Percentiles rank a stretch among this genome's conserved stretches.
These are phyloP conservation scores for Chlorella variabilis DNA, from an alignment of 163 green algal species.

Conservation along the genomic window DNA sequence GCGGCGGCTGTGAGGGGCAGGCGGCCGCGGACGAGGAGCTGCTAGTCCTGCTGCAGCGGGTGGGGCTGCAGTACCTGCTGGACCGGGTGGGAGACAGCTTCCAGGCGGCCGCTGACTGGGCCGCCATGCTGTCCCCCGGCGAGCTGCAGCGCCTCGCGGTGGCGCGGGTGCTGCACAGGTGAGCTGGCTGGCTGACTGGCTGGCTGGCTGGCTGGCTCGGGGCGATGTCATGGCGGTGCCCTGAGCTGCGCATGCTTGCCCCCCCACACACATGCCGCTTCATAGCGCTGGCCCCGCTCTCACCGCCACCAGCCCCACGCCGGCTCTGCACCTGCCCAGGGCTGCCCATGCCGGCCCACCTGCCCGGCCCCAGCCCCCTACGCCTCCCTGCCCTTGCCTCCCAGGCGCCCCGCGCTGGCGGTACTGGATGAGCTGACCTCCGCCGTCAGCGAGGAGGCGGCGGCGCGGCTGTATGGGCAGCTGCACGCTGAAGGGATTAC, in stretches of 20 bases:
- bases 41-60: slow-evolving; percentile 55
- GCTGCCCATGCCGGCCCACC: no score
- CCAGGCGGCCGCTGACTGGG: slow-evolving; percentile 70
- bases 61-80: slow-evolving; percentile 74
- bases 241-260: no score
- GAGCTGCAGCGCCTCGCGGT: slow-evolving; percentile 94
- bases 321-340: no score
- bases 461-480: slow-evolving; percentile 74
- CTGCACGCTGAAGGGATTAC: slow-evolving; percentile 65
- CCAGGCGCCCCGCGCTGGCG: slow-evolving; percentile 71
- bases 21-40: slow-evolving; percentile 56
- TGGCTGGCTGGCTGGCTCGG: background rate
- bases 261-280: no score
- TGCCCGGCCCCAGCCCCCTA: no score
- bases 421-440: slow-evolving; percentile 93
- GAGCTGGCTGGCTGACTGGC: background rate
- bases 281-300: no score
- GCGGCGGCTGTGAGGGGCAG: background rate
- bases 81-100: slow-evolving; percentile 46
- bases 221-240: background rate
- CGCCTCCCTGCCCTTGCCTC: no score
- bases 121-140: slow-evolving; percentile 81
- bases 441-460: slow-evolving; percentile 53
- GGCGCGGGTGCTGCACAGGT: slow-evolving; percentile 80
- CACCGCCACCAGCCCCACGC: no score